A percentile compares a stretch with the other conserved stretches of the same genome.
These are phyloP conservation scores for Sideroxylon spinosum DNA, from an alignment of 179 eudicot genomes.

Conservation along the genomic window DNA sequence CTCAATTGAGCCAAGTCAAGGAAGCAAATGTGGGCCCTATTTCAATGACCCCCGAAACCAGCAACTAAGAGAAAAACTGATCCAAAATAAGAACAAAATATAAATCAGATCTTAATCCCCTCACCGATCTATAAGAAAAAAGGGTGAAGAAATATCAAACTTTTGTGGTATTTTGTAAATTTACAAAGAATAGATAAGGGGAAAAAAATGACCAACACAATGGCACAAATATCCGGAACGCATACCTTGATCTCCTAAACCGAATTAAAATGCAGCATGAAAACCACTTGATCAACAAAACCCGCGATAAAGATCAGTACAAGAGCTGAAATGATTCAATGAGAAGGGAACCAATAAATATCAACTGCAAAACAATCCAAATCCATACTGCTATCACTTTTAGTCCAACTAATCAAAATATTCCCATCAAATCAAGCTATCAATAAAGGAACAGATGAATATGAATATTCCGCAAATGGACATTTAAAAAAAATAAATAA, in stretches of 20 bases:
- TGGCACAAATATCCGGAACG: slow-evolving; percentile 3
- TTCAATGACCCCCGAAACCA: slow-evolving; percentile 6
- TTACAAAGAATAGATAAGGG: not conserved
- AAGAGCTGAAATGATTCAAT: not conserved
- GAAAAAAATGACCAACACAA: not conserved
- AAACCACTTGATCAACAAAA: slow-evolving; percentile 10
- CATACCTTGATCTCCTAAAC: slow-evolving; percentile 18
- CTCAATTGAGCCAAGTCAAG: not conserved
- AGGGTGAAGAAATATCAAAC: not conserved
- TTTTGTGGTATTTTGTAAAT: not conserved
- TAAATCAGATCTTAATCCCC: slow-evolving; percentile 2
- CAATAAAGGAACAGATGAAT: not conserved
- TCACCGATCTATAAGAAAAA: not conserved
- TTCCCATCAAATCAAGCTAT: slow-evolving; percentile 2
- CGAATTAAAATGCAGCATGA: slow-evolving; percentile 11
- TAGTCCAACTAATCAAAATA: not conserved
- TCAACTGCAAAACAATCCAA: not conserved
- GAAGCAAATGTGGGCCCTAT: slow-evolving; percentile 8
- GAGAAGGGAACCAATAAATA: not conserved
- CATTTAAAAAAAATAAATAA: not conserved
- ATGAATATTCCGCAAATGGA: not conserved
- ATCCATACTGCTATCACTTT: not conserved
- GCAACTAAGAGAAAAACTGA: slow-evolving; percentile 13
- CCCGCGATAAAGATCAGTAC: slow-evolving; percentile 2
- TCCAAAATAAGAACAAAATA: not conserved